phyloP scores from a whole-genome alignment of 192 early-diverging fungal species.

The Coemansia erecta region DNA sequence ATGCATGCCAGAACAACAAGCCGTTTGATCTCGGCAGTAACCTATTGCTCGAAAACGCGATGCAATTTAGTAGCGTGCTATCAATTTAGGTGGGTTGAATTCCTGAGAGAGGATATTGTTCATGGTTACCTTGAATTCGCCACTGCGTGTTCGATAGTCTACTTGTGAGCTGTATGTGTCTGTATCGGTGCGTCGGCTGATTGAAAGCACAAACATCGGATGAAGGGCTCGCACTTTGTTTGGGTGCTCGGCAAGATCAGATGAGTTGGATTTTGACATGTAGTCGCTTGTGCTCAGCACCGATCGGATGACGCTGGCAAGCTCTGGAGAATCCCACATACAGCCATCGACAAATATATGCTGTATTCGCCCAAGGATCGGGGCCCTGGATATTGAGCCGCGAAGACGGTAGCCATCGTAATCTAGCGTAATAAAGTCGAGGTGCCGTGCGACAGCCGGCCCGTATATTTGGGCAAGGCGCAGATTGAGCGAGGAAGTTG shows the following conservation, averaged over 20 bases:
- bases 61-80: not conserved
- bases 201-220: constrained; percentile 35
- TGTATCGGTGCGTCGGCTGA: constrained; percentile 2
- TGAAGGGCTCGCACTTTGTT: constrained; percentile 5
- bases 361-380: constrained; percentile 27
- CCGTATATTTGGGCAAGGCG: constrained; percentile 37
- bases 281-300: constrained; percentile 18
- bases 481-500: constrained; percentile 32
- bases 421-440: constrained; percentile 34
- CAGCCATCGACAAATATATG: constrained; percentile 25
- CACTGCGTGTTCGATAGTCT: constrained; percentile 3
- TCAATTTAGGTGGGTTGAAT: too few relatives aligned
- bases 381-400: constrained; percentile 35
- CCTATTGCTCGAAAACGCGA: not conserved
- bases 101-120: too few relatives aligned
- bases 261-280: constrained; percentile 5
- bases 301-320: constrained; percentile 14
- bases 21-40: constrained; percentile 16
- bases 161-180: not conserved
- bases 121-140: not conserved
- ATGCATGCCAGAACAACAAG: constrained; percentile 33
- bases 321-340: constrained; percentile 13
- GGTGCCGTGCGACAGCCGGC: constrained; percentile 13
- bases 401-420: constrained; percentile 15
- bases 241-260: not conserved